These are phyloP conservation scores for Trypanosoma grayi DNA, from an alignment of 208 protist genomes.

Conservation along the genomic window DNA sequence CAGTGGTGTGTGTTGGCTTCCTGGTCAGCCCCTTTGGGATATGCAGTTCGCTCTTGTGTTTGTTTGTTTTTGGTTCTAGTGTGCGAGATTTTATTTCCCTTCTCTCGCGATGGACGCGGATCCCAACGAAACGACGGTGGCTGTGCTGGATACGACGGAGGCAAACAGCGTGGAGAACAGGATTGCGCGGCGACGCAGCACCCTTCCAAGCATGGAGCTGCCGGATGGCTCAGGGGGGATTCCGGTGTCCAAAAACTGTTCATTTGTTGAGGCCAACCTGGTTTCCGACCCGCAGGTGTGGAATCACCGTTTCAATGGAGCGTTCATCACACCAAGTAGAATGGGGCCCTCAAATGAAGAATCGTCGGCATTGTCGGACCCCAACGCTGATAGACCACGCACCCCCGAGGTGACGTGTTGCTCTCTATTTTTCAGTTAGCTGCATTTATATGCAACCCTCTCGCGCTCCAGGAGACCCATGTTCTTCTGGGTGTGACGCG, in stretches of 20 bases:
- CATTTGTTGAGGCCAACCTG: conserved; percentile 17
- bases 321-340: conserved; percentile 1
- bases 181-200: conserved; percentile 11
- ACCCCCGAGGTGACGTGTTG: conserved; percentile 26
- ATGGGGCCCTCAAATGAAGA: not conserved
- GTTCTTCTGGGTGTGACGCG: too few relatives aligned
- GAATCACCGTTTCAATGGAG: conserved; percentile 16
- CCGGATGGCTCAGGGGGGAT: conserved; percentile 7
- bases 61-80: conserved; percentile 20
- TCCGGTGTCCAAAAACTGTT: conserved; percentile 24
- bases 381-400: conserved; percentile 2
- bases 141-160: not conserved
- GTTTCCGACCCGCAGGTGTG: conserved; percentile 6
- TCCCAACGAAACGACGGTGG: not conserved
- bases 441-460: not conserved
- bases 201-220: conserved; percentile 11
- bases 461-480: too few relatives aligned
- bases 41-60: conserved; percentile 8
- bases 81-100: not conserved
- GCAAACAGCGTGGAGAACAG: conserved; percentile 1
- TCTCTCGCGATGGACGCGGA: not conserved
- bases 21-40: not conserved
- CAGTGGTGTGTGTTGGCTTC: not conserved
- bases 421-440: conserved; percentile 24
- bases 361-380: not conserved